Evolutionary conservation across 179 eudicot species (phyloP).

Genomic region (Vitellaria paradoxa): DNA sequence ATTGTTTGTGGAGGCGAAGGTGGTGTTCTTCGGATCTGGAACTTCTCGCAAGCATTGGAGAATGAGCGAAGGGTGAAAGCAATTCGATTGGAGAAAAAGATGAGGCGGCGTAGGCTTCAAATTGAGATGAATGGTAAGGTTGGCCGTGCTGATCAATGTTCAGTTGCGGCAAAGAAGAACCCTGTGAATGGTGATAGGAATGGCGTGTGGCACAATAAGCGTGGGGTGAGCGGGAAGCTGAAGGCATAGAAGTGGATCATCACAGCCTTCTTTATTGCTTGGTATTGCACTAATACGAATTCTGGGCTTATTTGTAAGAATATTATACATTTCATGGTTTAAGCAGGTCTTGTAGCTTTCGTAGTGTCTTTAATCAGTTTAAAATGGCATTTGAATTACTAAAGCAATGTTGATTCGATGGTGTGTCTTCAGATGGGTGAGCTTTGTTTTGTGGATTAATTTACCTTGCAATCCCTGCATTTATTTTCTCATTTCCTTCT

Average conservation of each 20-base stretch:
- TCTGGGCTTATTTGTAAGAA: neutral
- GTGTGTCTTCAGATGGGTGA: neutral
- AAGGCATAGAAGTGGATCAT: conserved; percentile 41
- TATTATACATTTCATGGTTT: neutral
- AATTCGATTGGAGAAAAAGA: conserved; percentile 71
- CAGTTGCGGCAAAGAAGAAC: conserved; percentile 75
- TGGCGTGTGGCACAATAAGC: conserved; percentile 64
- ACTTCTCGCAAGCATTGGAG: conserved; percentile 86
- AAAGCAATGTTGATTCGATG: neutral
- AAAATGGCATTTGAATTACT: neutral
- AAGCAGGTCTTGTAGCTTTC: neutral
- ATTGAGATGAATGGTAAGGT: conserved; percentile 56
- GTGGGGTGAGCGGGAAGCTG: conserved; percentile 67
- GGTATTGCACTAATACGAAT: neutral
- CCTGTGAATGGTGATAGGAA: conserved; percentile 58
- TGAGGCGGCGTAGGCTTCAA: conserved; percentile 86
- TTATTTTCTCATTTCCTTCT: neutral
- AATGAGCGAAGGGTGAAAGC: conserved; percentile 59
- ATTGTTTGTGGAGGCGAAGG: conserved; percentile 93
- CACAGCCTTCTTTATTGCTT: neutral
- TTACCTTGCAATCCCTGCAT: neutral
- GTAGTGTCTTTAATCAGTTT: neutral
- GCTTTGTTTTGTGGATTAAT: neutral
- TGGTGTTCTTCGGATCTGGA: conserved; percentile 77
- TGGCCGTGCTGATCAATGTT: conserved; percentile 58